These are phyloP conservation scores for Ottelia alismoides DNA, from an alignment of 106 monocot species.

Conservation along the genomic window DNA sequence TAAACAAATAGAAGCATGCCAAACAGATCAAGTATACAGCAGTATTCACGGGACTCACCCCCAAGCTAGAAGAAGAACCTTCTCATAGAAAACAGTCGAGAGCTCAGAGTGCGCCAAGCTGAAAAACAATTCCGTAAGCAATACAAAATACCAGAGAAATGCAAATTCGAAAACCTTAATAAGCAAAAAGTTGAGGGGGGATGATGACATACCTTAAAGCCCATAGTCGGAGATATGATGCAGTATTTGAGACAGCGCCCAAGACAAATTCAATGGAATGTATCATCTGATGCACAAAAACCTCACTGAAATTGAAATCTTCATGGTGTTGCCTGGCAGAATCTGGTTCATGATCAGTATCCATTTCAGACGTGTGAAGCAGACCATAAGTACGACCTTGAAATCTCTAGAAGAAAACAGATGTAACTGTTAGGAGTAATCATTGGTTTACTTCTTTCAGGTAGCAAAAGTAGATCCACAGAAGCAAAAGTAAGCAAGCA, in stretches of 20 bases:
- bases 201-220: constrained; percentile 74
- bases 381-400: constrained; percentile 94
- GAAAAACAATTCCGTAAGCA: too few species aligned
- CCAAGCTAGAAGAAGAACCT: constrained; percentile 87
- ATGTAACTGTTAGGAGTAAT: too few species aligned
- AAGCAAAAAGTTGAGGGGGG: too few species aligned
- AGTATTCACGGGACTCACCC: too few species aligned
- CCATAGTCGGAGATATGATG: constrained; percentile 99
- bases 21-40: too few species aligned
- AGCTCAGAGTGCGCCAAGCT: constrained; percentile 98
- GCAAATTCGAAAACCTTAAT: too few species aligned
- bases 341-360: constrained; percentile 79
- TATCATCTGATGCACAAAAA: constrained; percentile 99
- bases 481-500: too few species aligned
- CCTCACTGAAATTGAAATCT: constrained; percentile 96
- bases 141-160: too few species aligned
- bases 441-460: too few species aligned
- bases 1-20: too few species aligned
- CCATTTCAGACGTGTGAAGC: constrained; percentile 70
- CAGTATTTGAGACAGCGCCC: constrained; percentile 96
- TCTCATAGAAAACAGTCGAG: constrained; percentile 96
- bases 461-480: too few species aligned
- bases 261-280: constrained; percentile 99
- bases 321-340: constrained; percentile 74
- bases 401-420: too few species aligned